Evolutionary conservation across 2,329 filamentous ascomycete species (phyloP).

Genomic region (Trichoderma atrobrunneum): DNA sequence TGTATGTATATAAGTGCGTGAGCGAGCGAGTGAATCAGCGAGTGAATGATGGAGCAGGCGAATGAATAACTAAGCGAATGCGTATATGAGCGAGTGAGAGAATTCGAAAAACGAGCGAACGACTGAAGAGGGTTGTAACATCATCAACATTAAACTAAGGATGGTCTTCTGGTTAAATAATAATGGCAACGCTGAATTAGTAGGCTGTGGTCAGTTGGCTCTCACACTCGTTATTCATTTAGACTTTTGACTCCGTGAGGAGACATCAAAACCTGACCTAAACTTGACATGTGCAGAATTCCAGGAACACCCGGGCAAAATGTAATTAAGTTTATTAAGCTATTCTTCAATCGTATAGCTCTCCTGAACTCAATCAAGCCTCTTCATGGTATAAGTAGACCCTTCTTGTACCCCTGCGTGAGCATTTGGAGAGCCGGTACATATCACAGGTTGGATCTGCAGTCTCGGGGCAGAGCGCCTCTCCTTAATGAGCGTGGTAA

Average conservation of each 20-base stretch:
- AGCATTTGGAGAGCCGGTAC: background rate
- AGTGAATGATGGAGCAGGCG: background rate
- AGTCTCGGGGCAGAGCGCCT: background rate
- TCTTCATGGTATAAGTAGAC: background rate
- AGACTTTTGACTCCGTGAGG: background rate
- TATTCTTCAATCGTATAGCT: background rate
- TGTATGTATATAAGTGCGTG: background rate
- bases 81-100: background rate
- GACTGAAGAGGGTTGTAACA: background rate
- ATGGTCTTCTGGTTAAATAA: background rate
- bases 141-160: background rate
- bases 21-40: background rate
- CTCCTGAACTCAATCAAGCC: background rate
- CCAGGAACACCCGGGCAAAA: background rate
- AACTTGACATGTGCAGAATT: background rate
- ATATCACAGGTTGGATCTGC: background rate
- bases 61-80: background rate
- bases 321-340: background rate
- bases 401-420: background rate
- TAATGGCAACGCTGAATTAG: background rate
- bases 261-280: background rate
- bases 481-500: background rate
- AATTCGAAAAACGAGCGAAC: background rate
- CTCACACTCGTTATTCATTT: background rate
- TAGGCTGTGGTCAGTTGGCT: background rate